Evolutionary conservation across 352 stramenopile species (phyloP).

Genomic region (Pythium plurisporium): DNA sequence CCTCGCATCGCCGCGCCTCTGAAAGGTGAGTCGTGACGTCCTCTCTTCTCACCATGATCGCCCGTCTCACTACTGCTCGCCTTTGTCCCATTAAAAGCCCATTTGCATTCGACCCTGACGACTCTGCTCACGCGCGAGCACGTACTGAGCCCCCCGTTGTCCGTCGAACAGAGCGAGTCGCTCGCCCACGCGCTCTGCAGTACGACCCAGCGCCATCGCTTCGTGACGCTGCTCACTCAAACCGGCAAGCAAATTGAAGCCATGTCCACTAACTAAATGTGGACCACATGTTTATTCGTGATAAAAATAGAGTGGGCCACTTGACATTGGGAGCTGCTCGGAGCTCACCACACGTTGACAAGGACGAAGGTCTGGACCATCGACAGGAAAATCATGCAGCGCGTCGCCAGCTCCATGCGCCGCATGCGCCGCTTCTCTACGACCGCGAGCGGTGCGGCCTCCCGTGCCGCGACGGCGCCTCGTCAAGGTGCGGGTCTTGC

Average conservation of each 20-base stretch:
- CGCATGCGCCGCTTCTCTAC: conserved; percentile 19
- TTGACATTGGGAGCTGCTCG: not conserved
- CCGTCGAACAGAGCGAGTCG: conserved; percentile 31
- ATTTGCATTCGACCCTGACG: conserved; percentile 40
- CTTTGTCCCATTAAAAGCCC: conserved; percentile 18
- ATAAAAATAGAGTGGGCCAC: conserved; percentile 14
- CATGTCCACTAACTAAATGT: conserved; percentile 12
- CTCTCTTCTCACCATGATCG: not conserved
- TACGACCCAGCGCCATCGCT: conserved; percentile 51
- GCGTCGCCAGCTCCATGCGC: conserved; percentile 10
- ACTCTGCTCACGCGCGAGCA: conserved; percentile 26
- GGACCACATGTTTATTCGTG: conserved; percentile 10
- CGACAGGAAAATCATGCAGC: conserved; percentile 3
- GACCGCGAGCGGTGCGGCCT: not conserved
- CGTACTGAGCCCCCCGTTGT: conserved; percentile 27
- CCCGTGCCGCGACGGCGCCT: not conserved
- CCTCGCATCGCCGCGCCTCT: conserved; percentile 35
- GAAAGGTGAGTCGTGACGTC: conserved; percentile 6
- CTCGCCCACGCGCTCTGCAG: conserved; percentile 28
- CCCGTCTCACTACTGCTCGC: not conserved
- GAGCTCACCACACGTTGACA: conserved; percentile 5
- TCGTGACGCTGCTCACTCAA: conserved; percentile 21
- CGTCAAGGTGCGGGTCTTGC: conserved; percentile 17
- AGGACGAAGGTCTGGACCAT: not conserved
- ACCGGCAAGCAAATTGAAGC: conserved; percentile 23